Base-by-base conservation (phyloP, 495 filamentous ascomycete genomes). In the Penicillium longicatenatum region DNA sequence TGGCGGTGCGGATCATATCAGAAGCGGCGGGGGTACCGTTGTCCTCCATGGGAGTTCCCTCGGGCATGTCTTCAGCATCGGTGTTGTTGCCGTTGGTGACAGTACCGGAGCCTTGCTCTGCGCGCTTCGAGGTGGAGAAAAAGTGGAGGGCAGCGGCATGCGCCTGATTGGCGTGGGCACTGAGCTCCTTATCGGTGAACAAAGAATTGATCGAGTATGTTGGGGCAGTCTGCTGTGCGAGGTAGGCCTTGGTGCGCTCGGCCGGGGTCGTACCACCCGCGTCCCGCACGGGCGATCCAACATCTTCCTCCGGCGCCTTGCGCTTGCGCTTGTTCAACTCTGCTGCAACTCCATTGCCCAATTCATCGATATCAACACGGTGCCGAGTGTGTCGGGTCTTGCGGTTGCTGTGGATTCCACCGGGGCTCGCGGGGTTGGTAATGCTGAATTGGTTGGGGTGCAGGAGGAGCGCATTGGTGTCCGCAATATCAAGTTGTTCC, bases 401-500 rank as follows among this genome's bases (percentile, higher is more conserved):
- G 51, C 93, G 82, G 63, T 91, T 91, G 57, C 84, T 85, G 65
- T 92, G 89, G 21, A 88, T 78, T 33, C 89, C 89, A 46, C 92
- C 89, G 11, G 92, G 90, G 68, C 89, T 92, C 16, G 88, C 76
- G 24, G 86, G 86, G 68, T 90, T 89, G 61, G 85, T 86, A 57
- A 96, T 84, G 70, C 87, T 89, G 73, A 92, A 97, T 67, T 98
- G 94, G 60, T 88, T 93, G 14, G 95, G 93, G 64, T 98, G 91
- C 7, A 96, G 83, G 30, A 97, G 85, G 6, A 95, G 82, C 12
- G 94, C 90, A 61, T 89, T 95, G 56, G 84, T 88, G 64, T 98
- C 95, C 14, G 87, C 84, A 35, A 97, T 90, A 60, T 98, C 94
- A 35, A 95, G 70, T 66, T 86, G 74, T 60, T 98, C 95, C 68